Conservation (phyloP, 371 early-diverging fungal genomes). For the Dinochytrium kinnereticum region DNA sequence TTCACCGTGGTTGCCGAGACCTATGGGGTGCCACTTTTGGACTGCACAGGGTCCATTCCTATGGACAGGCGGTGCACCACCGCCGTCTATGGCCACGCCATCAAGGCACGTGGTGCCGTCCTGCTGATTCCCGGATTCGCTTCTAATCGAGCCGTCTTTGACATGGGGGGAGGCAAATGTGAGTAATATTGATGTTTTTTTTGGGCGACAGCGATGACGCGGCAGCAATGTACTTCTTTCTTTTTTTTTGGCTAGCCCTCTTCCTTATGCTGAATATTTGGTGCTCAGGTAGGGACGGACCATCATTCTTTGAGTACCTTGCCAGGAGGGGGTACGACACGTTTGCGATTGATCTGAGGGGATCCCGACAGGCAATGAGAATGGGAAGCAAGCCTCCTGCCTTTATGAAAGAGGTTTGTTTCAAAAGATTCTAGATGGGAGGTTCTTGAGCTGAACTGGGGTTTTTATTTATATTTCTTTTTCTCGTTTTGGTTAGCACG, state of each 20-base stretch:
- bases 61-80: constrained; percentile 44
- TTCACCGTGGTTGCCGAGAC: constrained; percentile 33
- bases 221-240: no score
- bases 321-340: constrained; percentile 45
- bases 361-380: constrained; percentile 32
- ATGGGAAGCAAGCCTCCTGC: constrained; percentile 39
- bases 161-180: constrained; percentile 44
- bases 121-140: constrained; percentile 50
- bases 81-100: constrained; percentile 28
- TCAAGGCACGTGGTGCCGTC: constrained; percentile 40
- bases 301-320: constrained; percentile 48
- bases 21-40: constrained; percentile 25
- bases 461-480: not conserved
- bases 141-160: constrained; percentile 45
- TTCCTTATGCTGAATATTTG: constrained; percentile 2
- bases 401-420: constrained; percentile 18
- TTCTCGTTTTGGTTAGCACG: constrained; percentile 29
- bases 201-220: not conserved
- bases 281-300: constrained; percentile 31
- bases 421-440: no score
- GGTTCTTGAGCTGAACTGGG: no score
- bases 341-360: constrained; percentile 46
- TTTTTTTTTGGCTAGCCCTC: no score
- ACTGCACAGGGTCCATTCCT: constrained; percentile 33
- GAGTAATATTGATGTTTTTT: not conserved